These are phyloP conservation scores for Tricholoma matsutake DNA, from an alignment of 768 basidiomycete species.

Conservation along the genomic window DNA sequence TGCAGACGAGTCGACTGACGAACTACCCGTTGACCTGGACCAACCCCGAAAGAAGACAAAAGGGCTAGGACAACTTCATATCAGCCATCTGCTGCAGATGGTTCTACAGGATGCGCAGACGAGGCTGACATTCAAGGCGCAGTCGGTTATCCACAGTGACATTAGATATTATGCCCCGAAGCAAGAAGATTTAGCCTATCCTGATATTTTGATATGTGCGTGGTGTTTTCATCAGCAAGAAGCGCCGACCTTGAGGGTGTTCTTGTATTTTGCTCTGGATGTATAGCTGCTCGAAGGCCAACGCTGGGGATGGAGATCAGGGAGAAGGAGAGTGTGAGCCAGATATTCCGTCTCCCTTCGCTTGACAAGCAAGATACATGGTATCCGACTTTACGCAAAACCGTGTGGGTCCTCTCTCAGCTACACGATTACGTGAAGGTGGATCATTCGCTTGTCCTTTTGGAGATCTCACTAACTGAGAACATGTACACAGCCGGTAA, in stretches of 20 bases:
- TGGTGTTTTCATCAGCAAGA: slow-evolving; percentile 8
- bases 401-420: slow-evolving; percentile 89
- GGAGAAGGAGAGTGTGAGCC: slow-evolving; percentile 70
- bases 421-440: slow-evolving; percentile 93
- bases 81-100: slow-evolving; percentile 80
- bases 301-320: slow-evolving; percentile 41
- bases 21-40: slow-evolving; percentile 41
- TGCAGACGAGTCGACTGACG: slow-evolving; percentile 23
- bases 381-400: slow-evolving; percentile 88
- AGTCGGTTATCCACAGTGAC: slow-evolving; percentile 85
- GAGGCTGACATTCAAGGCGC: slow-evolving; percentile 92
- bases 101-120: slow-evolving; percentile 97
- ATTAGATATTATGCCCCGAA: slow-evolving; percentile 81
- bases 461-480: neutral
- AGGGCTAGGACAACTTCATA: slow-evolving; percentile 65
- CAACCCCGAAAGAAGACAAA: slow-evolving; percentile 18
- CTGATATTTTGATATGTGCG: slow-evolving; percentile 74
- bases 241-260: slow-evolving; percentile 1
- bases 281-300: slow-evolving; percentile 44
- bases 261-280: neutral
- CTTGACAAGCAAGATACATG: slow-evolving; percentile 79
- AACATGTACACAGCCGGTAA: slow-evolving; percentile 63
- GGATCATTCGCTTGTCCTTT: slow-evolving; percentile 13
- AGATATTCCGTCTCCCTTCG: slow-evolving; percentile 67
- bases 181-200: slow-evolving; percentile 81